These are phyloP conservation scores for Penicillium sumatraense DNA, from an alignment of 2,329 filamentous ascomycete species.

Conservation along the genomic window DNA sequence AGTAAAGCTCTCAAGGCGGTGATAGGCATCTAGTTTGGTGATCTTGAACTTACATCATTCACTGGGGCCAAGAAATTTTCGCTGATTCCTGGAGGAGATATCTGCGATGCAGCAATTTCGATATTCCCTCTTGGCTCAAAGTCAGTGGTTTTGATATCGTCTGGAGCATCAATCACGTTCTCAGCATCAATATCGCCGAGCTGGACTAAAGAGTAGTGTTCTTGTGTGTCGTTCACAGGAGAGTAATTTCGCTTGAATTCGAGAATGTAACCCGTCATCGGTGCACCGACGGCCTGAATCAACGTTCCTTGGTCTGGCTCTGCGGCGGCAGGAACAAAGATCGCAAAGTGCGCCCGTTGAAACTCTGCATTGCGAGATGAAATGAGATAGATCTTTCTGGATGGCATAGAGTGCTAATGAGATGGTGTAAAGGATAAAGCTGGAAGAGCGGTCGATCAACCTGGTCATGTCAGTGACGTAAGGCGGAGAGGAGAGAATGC, in stretches of 20 bases:
- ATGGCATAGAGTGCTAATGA: constrained; percentile 19
- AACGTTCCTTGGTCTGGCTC: constrained; percentile 27
- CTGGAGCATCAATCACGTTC: constrained; percentile 25
- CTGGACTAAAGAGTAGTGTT: constrained; percentile 15
- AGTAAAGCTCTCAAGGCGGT: neutral
- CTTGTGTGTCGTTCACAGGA: constrained; percentile 11
- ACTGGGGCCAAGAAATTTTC: constrained; percentile 41
- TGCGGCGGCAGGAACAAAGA: constrained; percentile 31
- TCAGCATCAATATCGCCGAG: constrained; percentile 29
- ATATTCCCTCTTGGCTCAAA: constrained; percentile 27
- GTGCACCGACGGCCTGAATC: constrained; percentile 38
- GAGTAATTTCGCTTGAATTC: constrained; percentile 37
- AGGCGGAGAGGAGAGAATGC: too few species aligned
- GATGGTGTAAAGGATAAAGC: neutral
- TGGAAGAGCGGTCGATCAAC: neutral
- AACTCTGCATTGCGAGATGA: constrained; percentile 24
- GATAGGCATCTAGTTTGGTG: too few species aligned
- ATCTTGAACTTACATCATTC: constrained; percentile 32
- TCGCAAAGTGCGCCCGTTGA: constrained; percentile 36
- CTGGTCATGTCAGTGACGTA: neutral
- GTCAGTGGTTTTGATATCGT: constrained; percentile 16
- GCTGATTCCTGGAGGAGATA: constrained; percentile 35
- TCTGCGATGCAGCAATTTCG: constrained; percentile 31
- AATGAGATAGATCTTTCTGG: constrained; percentile 29
- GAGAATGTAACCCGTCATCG: constrained; percentile 36